These are phyloP conservation scores for Cladosporium austrohemisphaericum DNA, from an alignment of 2,329 filamentous ascomycete genomes.

Conservation along the genomic window DNA sequence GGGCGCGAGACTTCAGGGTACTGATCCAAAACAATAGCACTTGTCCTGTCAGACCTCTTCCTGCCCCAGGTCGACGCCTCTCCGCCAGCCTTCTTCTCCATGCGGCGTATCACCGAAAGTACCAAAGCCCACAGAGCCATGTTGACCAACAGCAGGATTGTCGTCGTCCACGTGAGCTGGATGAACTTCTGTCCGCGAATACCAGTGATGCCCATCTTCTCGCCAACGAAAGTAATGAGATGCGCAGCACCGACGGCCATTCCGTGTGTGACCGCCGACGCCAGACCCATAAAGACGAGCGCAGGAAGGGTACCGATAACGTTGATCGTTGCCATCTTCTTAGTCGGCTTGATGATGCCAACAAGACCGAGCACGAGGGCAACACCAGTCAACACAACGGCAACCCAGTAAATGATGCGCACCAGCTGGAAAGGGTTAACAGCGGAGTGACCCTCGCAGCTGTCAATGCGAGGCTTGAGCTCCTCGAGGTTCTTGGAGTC, in stretches of 20 bases:
- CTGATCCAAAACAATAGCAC: constrained; percentile 10
- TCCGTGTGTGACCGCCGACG: constrained; percentile 72
- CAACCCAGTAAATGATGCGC: constrained; percentile 57
- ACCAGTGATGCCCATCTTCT: constrained; percentile 47
- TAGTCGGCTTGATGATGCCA: constrained; percentile 38
- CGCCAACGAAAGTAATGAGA: constrained; percentile 52
- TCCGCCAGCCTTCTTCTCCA: not conserved
- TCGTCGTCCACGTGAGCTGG: constrained; percentile 57
- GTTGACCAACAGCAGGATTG: constrained; percentile 30
- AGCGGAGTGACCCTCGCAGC: constrained; percentile 51
- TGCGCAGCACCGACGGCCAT: constrained; percentile 52
- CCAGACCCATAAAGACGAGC: constrained; percentile 60
- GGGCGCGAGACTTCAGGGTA: constrained; percentile 4
- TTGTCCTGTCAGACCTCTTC: constrained; percentile 17
- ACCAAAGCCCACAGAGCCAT: constrained; percentile 19
- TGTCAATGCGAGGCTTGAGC: constrained; percentile 11
- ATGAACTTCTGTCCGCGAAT: constrained; percentile 54
- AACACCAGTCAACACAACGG: constrained; percentile 50
- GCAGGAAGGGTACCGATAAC: constrained; percentile 47
- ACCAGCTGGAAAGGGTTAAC: constrained; percentile 58
- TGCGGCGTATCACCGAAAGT: constrained; percentile 12
- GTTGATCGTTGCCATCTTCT: constrained; percentile 46
- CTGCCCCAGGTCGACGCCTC: constrained; percentile 5
- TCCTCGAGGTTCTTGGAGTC: constrained; percentile 48
- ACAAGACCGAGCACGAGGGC: constrained; percentile 45